phyloP scores from a whole-genome alignment of 441 rosid species.

The Mallotus repandus region DNA sequence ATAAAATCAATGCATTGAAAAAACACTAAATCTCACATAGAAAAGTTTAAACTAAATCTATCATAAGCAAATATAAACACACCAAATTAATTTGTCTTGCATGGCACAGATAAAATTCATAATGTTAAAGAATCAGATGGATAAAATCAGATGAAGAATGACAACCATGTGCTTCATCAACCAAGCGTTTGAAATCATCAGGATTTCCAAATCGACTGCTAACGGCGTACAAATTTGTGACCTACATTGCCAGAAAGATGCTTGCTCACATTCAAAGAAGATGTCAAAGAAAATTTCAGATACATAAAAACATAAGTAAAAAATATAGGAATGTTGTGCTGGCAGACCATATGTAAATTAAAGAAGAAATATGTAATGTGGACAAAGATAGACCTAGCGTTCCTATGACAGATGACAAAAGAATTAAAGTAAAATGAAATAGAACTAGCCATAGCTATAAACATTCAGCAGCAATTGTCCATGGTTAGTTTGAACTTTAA shows the following conservation, averaged over 20 bases:
- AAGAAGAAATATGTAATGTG: neutral
- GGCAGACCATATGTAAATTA: neutral
- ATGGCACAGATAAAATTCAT: slow-evolving; percentile 14
- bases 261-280: slow-evolving; percentile 15
- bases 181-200: slow-evolving; percentile 88
- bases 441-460: neutral
- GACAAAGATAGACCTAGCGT: neutral
- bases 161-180: slow-evolving; percentile 95
- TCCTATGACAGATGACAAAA: neutral
- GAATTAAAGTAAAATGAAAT: slow-evolving; percentile 1
- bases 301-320: neutral
- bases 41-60: slow-evolving; percentile 2
- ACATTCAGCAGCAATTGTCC: slow-evolving; percentile 1
- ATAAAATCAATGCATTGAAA: neutral
- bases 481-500: slow-evolving; percentile 5
- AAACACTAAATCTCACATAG: neutral
- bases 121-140: slow-evolving; percentile 13
- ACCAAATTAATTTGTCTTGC: slow-evolving; percentile 8
- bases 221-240: slow-evolving; percentile 83
- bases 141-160: slow-evolving; percentile 23
- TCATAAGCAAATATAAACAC: slow-evolving; percentile 8
- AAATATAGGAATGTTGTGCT: neutral
- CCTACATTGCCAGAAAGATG: slow-evolving; percentile 50
- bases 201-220: slow-evolving; percentile 97
- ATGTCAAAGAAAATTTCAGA: neutral